Conservation (phyloP, 306 rosid genomes). For the Prosopis cineraria region DNA sequence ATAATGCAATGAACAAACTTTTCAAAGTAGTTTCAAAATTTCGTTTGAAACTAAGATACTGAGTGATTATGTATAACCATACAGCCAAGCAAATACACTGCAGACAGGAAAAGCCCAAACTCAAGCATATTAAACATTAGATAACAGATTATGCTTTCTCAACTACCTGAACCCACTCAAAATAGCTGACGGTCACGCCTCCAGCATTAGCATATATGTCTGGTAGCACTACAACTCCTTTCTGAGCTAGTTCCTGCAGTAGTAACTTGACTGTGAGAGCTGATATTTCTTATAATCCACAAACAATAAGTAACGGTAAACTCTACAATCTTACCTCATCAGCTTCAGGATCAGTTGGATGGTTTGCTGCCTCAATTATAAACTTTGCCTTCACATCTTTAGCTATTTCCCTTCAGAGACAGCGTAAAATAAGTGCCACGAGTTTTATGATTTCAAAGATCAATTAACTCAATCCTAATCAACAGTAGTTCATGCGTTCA, state of each 20-base stretch:
- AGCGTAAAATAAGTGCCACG: background rate
- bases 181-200: constrained; percentile 94
- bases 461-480: background rate
- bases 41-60: too few species aligned
- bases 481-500: background rate
- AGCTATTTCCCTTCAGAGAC: constrained; percentile 75
- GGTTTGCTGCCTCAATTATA: constrained; percentile 91
- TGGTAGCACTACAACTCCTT: constrained; percentile 85
- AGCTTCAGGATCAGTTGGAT: constrained; percentile 97
- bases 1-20: too few species aligned
- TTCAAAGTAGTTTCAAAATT: too few species aligned
- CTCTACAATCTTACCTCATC: constrained; percentile 61
- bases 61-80: background rate
- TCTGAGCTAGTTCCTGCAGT: constrained; percentile 73
- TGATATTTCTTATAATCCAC: background rate
- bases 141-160: background rate
- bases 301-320: background rate
- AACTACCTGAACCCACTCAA: constrained; percentile 97
- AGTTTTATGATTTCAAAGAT: background rate
- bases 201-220: constrained; percentile 98
- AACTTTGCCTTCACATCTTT: constrained; percentile 79
- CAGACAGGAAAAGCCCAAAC: background rate
- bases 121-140: background rate
- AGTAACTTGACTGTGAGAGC: background rate
- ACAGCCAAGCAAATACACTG: background rate